Conservation (phyloP, 176 grass and related monocot genomes). For the Juncus inflexus region DNA sequence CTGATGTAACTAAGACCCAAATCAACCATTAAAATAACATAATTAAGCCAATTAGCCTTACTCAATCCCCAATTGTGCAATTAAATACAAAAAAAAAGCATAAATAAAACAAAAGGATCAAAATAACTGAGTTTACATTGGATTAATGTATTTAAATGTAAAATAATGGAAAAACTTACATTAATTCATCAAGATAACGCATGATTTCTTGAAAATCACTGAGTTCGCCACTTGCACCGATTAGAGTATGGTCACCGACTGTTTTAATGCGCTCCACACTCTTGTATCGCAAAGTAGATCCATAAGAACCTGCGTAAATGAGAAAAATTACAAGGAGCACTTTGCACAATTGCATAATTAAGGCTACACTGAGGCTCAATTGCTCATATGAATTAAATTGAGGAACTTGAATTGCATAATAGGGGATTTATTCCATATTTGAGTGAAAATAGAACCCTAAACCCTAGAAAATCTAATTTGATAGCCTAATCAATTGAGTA, state of each 20-base stretch:
- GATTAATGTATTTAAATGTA: background rate
- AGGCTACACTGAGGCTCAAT: background rate
- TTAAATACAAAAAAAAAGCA: too few species aligned
- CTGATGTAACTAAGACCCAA: conserved; percentile 3
- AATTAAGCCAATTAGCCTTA: too few species aligned
- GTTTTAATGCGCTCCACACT: conserved; percentile 86
- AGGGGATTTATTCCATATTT: too few species aligned
- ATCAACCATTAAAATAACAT: too few species aligned
- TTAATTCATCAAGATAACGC: conserved; percentile 91
- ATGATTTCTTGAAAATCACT: conserved; percentile 99
- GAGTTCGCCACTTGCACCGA: conserved; percentile 91
- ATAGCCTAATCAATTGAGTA: too few species aligned
- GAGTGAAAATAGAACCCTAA: too few species aligned
- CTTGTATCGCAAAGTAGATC: conserved; percentile 98
- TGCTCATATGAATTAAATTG: background rate
- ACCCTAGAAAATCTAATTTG: too few species aligned
- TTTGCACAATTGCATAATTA: conserved; percentile 1
- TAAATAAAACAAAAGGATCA: conserved; percentile 4
- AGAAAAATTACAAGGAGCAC: background rate
- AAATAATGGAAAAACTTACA: conserved; percentile 40
- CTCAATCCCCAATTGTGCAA: too few species aligned
- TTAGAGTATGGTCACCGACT: conserved; percentile 86
- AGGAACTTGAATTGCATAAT: background rate
- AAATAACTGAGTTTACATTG: background rate
- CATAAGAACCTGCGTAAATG: conserved; percentile 66